phyloP scores from a whole-genome alignment of 2,329 filamentous ascomycete genomes.

The Aspergillus uvarum region DNA sequence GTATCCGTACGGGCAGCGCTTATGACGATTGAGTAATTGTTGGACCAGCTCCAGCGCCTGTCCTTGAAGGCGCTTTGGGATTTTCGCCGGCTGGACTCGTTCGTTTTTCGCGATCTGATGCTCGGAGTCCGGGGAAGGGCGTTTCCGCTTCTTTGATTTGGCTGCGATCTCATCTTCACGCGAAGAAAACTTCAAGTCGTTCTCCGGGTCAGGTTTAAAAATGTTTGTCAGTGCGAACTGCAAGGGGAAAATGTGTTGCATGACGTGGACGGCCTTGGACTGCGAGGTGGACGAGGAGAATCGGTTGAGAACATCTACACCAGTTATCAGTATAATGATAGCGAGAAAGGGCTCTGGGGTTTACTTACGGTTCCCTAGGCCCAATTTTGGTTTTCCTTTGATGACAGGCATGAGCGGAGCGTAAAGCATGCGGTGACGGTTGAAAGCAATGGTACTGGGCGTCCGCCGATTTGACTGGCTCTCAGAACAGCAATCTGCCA shows the following conservation, averaged over 20 bases:
- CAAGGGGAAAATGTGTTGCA: constrained; percentile 91
- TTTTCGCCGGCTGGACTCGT: background rate
- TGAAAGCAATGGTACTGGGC: constrained; percentile 66
- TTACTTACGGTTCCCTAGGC: constrained; percentile 66
- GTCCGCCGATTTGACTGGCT: constrained; percentile 17
- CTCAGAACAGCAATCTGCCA: background rate
- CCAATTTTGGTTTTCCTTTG: constrained; percentile 67
- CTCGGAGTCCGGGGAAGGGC: constrained; percentile 3
- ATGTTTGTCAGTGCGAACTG: constrained; percentile 91
- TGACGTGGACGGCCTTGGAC: constrained; percentile 64
- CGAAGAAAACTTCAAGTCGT: constrained; percentile 76
- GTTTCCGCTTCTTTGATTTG: constrained; percentile 19
- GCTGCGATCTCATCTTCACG: constrained; percentile 75
- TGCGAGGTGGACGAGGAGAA: constrained; percentile 48
- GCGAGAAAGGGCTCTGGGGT: constrained; percentile 56
- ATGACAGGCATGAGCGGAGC: constrained; percentile 70
- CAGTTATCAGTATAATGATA: background rate
- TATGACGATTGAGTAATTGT: constrained; percentile 69
- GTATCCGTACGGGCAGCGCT: constrained; percentile 74
- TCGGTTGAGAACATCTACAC: constrained; percentile 75
- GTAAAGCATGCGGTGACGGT: constrained; percentile 84
- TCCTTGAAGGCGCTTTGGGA: constrained; percentile 61
- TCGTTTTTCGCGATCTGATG: background rate
- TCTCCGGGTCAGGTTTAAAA: constrained; percentile 69
- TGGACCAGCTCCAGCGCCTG: constrained; percentile 58